A percentile compares a stretch with the other conserved stretches of the same genome.
Evolutionary conservation across 305 asterid genomes (phyloP).

Genomic region (Fraxinus albicans): DNA sequence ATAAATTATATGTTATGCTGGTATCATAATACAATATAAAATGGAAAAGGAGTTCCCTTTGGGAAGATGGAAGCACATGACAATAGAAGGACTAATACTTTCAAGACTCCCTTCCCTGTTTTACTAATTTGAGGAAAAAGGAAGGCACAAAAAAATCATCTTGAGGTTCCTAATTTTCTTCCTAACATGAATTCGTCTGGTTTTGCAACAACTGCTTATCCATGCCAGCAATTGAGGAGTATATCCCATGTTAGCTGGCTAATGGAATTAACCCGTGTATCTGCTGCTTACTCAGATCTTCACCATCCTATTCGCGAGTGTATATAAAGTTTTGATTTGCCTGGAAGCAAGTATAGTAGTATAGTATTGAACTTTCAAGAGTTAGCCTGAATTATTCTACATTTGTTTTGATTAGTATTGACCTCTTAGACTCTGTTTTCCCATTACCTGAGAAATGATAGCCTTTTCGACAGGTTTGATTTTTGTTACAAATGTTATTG

Average conservation of each 20-base stretch:
- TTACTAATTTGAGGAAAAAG: not conserved
- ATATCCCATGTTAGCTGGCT: not conserved
- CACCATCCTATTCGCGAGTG: slow-evolving; percentile 40
- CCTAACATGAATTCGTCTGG: slow-evolving; percentile 42
- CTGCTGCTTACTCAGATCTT: slow-evolving; percentile 18
- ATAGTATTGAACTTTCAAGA: slow-evolving; percentile 42
- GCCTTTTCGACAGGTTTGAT: not conserved
- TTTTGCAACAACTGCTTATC: slow-evolving; percentile 33
- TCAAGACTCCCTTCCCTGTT: not conserved
- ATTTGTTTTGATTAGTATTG: not conserved
- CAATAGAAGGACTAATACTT: not conserved
- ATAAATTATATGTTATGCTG: not conserved
- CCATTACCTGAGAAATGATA: not conserved
- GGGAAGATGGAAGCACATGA: not conserved
- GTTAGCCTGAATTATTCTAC: slow-evolving; percentile 3
- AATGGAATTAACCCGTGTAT: not conserved
- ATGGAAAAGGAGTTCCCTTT: not conserved
- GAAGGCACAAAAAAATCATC: not conserved
- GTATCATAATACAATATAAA: not conserved
- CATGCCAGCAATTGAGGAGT: slow-evolving; percentile 25
- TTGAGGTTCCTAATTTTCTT: not conserved
- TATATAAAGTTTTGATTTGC: slow-evolving; percentile 50
- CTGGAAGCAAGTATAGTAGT: slow-evolving; percentile 35
- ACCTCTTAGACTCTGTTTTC: not conserved
- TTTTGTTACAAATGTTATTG: not conserved